Evolutionary conservation across 2,329 filamentous ascomycete genomes (phyloP), one percentile per base, ranked within the genome.

Genomic region (Fusarium anguioides): DNA sequence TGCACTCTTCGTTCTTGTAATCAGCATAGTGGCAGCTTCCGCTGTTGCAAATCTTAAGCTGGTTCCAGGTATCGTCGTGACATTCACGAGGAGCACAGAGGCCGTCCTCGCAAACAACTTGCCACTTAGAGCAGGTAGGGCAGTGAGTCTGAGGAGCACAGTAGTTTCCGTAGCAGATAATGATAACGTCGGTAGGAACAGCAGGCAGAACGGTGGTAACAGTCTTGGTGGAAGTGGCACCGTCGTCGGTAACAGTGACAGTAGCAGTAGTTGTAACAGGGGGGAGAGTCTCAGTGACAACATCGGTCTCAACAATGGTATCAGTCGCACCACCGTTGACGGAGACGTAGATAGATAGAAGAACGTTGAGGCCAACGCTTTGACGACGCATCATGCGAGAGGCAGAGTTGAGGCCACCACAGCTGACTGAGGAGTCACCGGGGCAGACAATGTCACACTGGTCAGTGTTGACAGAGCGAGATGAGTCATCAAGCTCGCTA

Each of bases 71-170:
- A 24, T 74, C 54, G 27, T 73, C 67, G 41, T 64, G n/a, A 58
- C 63, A 72, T 10, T 69, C 60, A 54, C 76, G 74, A 35, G 66
- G 71, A n/a, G 63, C 54, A 68, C 78, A 80, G 64, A 69, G 48
- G 36, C 72, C 72, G 27, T 77, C 77, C 58, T 74, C 74, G 72
- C 77, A 78, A 69, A 77, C 72, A 21, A 79, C 46, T 35, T 72
- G 70, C 36, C 40, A 72, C 29, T 69, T 54, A 39, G 64, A 65
- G 60, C 67, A 71, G 44, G 37, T 55, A 24, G 66, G 61, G 70
- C 75, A 77, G 60, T 74, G 60, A 51, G 42, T 29, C 65, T 76
- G 58, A 42, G 60, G 71, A 29, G 60, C 58, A 42, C 74, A 75
- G 59, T 59, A 76, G 58, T 72, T 71, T 8, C 74, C 74, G 51